These are phyloP conservation scores for Pichia membranifaciens DNA, from an alignment of 805 yeast genomes.

Conservation along the genomic window DNA sequence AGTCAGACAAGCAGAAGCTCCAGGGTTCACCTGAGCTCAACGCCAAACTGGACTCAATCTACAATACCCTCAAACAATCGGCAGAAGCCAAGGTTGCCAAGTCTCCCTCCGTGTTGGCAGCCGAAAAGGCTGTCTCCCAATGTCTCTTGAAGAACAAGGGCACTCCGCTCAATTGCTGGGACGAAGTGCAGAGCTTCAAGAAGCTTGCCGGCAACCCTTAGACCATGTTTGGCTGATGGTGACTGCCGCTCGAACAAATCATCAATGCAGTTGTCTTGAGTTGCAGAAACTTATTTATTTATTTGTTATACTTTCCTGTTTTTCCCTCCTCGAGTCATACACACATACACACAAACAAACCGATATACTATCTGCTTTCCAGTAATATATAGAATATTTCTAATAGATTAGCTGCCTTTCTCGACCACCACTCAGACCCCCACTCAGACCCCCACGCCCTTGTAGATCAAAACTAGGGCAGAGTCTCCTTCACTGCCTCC, in stretches of 20 bases:
- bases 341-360: background rate
- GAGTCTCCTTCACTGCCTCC: conserved; percentile 99
- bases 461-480: conserved; percentile 83
- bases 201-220: conserved; percentile 36
- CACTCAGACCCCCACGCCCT: conserved; percentile 57
- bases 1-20: conserved; percentile 18
- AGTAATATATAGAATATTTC: background rate
- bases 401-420: too few relatives aligned
- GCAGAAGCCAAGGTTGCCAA: conserved; percentile 26
- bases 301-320: background rate
- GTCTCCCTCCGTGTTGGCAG: conserved; percentile 37
- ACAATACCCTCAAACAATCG: conserved; percentile 30
- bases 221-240: background rate
- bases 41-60: conserved; percentile 31
- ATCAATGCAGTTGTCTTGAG: too few relatives aligned
- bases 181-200: conserved; percentile 67
- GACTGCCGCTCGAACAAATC: too few relatives aligned
- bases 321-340: background rate
- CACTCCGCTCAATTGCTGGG: conserved; percentile 75
- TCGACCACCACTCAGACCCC: too few relatives aligned
- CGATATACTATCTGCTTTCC: background rate
- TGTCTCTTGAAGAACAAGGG: conserved; percentile 62
- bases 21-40: conserved; percentile 24
- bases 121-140: conserved; percentile 45
- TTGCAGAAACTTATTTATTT: background rate